A percentile compares a stretch with the other conserved stretches of the same genome.
phyloP scores from a whole-genome alignment of 2,329 filamentous ascomycete genomes.

The Podosphaera xanthii region DNA sequence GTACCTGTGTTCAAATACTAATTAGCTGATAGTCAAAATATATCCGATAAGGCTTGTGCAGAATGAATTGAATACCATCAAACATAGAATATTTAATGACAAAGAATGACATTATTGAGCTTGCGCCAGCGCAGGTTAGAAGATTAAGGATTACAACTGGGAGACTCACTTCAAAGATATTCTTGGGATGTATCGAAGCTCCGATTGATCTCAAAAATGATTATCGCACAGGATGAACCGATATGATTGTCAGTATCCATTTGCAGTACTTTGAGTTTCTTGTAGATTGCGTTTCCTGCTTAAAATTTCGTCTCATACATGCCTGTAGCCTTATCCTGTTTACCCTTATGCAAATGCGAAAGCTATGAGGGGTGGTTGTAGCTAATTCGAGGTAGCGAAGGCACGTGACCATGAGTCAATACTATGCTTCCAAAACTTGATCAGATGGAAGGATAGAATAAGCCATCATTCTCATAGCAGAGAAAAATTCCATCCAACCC shows the following conservation, averaged over 20 bases:
- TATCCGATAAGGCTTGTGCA: background rate
- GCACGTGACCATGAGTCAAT: background rate
- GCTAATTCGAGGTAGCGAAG: background rate
- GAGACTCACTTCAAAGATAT: background rate
- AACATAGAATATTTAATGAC: background rate
- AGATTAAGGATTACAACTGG: background rate
- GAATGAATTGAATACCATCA: background rate
- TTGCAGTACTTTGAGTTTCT: background rate
- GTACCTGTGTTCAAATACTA: background rate
- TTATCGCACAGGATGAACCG: background rate
- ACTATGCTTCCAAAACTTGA: no score
- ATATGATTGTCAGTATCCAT: background rate
- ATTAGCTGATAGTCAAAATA: background rate
- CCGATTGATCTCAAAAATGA: background rate
- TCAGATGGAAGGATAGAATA: no score
- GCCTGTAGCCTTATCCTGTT: background rate
- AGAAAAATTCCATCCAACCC: no score
- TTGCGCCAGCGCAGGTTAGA: background rate
- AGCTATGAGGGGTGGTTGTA: background rate
- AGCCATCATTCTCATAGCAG: no score
- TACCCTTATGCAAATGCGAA: background rate
- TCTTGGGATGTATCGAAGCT: background rate
- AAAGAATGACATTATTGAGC: background rate
- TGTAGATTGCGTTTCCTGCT: background rate
- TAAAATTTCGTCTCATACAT: background rate